A percentile compares a stretch with the other conserved stretches of the same genome.
Evolutionary conservation across 192 early-diverging fungal species (phyloP).

Genomic region (Coemansia sp.): DNA sequence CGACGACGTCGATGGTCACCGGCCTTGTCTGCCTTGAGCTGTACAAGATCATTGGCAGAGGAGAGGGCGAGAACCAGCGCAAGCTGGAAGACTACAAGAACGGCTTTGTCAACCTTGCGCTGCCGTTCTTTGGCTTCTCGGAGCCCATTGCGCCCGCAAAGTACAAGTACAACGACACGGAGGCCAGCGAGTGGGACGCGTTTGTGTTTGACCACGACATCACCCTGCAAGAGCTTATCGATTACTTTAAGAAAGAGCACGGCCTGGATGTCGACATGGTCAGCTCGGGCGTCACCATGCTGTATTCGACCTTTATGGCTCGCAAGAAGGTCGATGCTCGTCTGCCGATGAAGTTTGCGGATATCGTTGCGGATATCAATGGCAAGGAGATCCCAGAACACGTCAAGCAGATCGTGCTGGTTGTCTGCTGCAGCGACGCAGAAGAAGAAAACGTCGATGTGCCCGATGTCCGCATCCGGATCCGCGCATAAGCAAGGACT

Average conservation of each 20-base stretch:
- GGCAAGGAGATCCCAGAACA: slow-evolving; percentile 86
- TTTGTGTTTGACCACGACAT: slow-evolving; percentile 82
- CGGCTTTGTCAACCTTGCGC: slow-evolving; percentile 94
- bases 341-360: slow-evolving; percentile 73
- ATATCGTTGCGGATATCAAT: slow-evolving; percentile 74
- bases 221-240: slow-evolving; percentile 86
- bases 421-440: slow-evolving; percentile 82
- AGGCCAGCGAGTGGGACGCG: slow-evolving; percentile 95
- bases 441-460: slow-evolving; percentile 89
- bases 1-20: slow-evolving; percentile 93
- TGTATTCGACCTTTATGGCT: slow-evolving; percentile 85
- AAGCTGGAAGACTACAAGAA: slow-evolving; percentile 98
- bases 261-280: slow-evolving; percentile 91
- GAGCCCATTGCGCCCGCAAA: slow-evolving; percentile 93
- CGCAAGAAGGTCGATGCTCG: slow-evolving; percentile 85
- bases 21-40: slow-evolving; percentile 97
- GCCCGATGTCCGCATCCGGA: slow-evolving; percentile 38
- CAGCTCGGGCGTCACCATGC: slow-evolving; percentile 86
- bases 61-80: slow-evolving; percentile 50
- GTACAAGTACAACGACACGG: slow-evolving; percentile 78
- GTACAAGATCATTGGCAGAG: slow-evolving; percentile 73
- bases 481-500: slow-evolving; percentile 29
- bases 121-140: slow-evolving; percentile 99
- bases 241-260: slow-evolving; percentile 77
- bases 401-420: slow-evolving; percentile 80